phyloP scores from a whole-genome alignment of 441 rosid genomes.

The Gossypium laxum region DNA sequence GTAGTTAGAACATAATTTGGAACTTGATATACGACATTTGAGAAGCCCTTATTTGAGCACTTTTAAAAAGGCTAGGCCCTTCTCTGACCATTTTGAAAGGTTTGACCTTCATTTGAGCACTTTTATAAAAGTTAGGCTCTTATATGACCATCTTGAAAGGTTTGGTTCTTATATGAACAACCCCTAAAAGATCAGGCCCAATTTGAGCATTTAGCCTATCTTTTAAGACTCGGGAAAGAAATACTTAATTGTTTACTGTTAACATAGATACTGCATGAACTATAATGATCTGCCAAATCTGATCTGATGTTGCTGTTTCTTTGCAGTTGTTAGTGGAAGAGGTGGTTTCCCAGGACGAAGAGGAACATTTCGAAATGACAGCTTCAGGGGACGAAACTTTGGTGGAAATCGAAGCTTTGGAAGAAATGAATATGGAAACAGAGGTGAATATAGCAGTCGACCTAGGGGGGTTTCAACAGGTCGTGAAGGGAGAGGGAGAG shows the following conservation, averaged over 20 bases:
- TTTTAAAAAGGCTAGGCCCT: too few species aligned
- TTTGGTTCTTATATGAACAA: too few species aligned
- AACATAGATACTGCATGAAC: neutral
- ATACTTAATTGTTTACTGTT: neutral
- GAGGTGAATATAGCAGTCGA: constrained; percentile 41
- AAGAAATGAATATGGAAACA: constrained; percentile 36
- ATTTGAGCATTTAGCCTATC: neutral
- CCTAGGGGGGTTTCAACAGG: constrained; percentile 42
- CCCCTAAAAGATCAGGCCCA: too few species aligned
- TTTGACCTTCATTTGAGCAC: too few species aligned
- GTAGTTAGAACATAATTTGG: too few species aligned
- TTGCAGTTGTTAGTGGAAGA: constrained; percentile 41
- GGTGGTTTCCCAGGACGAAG: constrained; percentile 39
- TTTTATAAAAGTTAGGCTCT: too few species aligned
- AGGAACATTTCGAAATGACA: constrained; percentile 39
- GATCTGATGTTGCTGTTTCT: constrained; percentile 10
- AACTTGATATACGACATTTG: too few species aligned
- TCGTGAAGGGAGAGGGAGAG: constrained; percentile 48
- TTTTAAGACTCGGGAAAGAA: neutral
- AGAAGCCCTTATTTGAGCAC: too few species aligned
- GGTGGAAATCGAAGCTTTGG: constrained; percentile 37
- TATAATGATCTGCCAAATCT: neutral
- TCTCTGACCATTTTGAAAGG: too few species aligned
- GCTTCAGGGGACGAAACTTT: constrained; percentile 38
- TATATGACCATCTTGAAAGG: too few species aligned